phyloP scores from a whole-genome alignment of 2,329 filamentous ascomycete species.

The Cercospora sesami region DNA sequence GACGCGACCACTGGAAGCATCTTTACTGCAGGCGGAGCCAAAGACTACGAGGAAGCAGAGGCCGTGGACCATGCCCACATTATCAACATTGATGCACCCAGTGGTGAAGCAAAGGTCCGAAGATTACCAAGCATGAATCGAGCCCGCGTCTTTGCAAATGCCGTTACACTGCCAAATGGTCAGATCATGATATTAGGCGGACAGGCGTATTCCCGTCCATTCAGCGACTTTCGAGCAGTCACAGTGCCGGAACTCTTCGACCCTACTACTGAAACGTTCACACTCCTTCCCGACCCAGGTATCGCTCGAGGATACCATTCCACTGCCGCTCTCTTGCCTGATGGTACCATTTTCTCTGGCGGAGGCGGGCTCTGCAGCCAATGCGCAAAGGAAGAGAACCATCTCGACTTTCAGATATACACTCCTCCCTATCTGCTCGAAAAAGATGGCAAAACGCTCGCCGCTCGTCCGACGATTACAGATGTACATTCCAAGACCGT shows the following conservation, averaged over 20 bases:
- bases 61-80: slow-evolving; percentile 51
- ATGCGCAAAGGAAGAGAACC: slow-evolving; percentile 41
- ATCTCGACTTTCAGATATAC: slow-evolving; percentile 58
- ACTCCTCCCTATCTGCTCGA: slow-evolving; percentile 55
- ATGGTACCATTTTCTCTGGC: slow-evolving; percentile 53
- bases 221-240: slow-evolving; percentile 27
- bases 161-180: slow-evolving; percentile 37
- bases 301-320: slow-evolving; percentile 54
- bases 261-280: slow-evolving; percentile 23
- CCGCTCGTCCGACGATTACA: not conserved
- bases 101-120: not conserved
- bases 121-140: slow-evolving; percentile 32
- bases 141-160: slow-evolving; percentile 33
- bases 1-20: slow-evolving; percentile 57
- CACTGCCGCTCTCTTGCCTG: slow-evolving; percentile 52
- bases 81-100: slow-evolving; percentile 47
- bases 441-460: not conserved
- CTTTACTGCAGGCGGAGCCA: slow-evolving; percentile 53
- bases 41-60: slow-evolving; percentile 47
- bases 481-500: slow-evolving; percentile 5
- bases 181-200: slow-evolving; percentile 40
- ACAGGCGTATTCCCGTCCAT: slow-evolving; percentile 21
- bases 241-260: slow-evolving; percentile 26
- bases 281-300: slow-evolving; percentile 22
- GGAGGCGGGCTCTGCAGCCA: slow-evolving; percentile 55